Evolutionary conservation across 2,329 filamentous ascomycete species (phyloP), one percentile per base, ranked within the genome.

Genomic region (Myriosclerotinia scirpicola): DNA sequence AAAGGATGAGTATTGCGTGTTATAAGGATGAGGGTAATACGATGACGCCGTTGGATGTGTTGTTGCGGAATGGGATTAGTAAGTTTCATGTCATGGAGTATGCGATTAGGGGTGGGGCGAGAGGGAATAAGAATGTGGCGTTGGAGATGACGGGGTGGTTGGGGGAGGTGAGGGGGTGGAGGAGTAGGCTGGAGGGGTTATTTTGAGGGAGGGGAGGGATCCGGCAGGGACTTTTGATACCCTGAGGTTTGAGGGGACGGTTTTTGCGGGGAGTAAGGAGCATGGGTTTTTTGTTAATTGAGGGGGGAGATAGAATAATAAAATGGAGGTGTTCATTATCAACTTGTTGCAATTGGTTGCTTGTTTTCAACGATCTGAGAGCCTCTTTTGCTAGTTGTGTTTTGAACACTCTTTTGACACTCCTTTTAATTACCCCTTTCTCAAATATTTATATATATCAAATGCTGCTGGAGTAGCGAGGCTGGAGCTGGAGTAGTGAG

Each of bases 1-100:
- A 84, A 6, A 80, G 85, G 3, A 81, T 88, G 68, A 81, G 76
- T 0, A 82, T 90, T 9, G 81, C 81, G 17, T 85, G 83, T 5
- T 90, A 90, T 70, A 81, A 81, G 36, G 87, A 90, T 72, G 87
- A 90, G 75, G 87, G 87, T 0, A 85, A 80, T 63, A 90, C 87
- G 0, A 90, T 87, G 0, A 90, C 87, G 2, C 87, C 87, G 2
- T 89, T 90, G 71, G 85, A 89, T 71, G 90, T 90, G 87, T 86
- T 89, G 86, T 79, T 90, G 1, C 75, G 83, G 5, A 90, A 90
- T 71, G 71, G 78, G 26, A 84, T 87, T 1, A 87, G 82, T 22
- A 78, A 87, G 53, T 90, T 83, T 70, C 81, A 89, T 73, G 80
- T 89, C 26, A 85, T 84, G 0, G 79, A 82, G 68, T 76, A 81